phyloP scores from a whole-genome alignment of 2,329 filamentous ascomycete genomes.

The Paracoccidioides lutzii region DNA sequence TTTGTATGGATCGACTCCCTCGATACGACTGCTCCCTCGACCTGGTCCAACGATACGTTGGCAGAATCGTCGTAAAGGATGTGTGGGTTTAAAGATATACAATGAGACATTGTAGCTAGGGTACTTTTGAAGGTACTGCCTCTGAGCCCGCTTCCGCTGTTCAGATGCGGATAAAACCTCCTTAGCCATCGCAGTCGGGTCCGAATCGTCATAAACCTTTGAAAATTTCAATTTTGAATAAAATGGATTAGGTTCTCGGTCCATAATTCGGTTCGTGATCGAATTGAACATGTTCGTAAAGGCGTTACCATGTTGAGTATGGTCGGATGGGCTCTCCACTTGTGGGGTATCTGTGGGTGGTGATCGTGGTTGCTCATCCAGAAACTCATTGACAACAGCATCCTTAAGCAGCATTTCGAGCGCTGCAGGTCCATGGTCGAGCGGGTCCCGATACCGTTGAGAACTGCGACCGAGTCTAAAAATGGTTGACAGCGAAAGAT shows the following conservation, averaged over 20 bases:
- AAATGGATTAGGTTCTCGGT: slow-evolving; percentile 82
- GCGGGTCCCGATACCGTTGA: slow-evolving; percentile 57
- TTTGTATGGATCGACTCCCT: slow-evolving; percentile 80
- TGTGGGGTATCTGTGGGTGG: slow-evolving; percentile 20
- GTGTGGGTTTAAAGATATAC: slow-evolving; percentile 69
- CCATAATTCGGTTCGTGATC: slow-evolving; percentile 42
- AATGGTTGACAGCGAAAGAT: slow-evolving; percentile 62
- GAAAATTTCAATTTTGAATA: slow-evolving; percentile 68
- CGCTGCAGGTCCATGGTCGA: slow-evolving; percentile 82
- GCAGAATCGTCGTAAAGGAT: slow-evolving; percentile 67
- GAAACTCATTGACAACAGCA: slow-evolving; percentile 84
- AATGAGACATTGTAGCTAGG: slow-evolving; percentile 87
- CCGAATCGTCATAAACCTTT: slow-evolving; percentile 61
- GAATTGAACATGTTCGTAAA: slow-evolving; percentile 51
- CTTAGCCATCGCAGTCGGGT: slow-evolving; percentile 76
- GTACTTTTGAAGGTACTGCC: slow-evolving; percentile 76
- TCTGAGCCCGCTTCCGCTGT: slow-evolving; percentile 71
- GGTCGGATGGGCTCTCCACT: slow-evolving; percentile 22
- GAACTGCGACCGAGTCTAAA: slow-evolving; percentile 50
- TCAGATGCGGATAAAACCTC: slow-evolving; percentile 78
- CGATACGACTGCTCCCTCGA: slow-evolving; percentile 70
- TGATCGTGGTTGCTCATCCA: slow-evolving; percentile 52
- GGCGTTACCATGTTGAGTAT: slow-evolving; percentile 43
- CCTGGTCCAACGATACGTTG: slow-evolving; percentile 86
- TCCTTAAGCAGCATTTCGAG: slow-evolving; percentile 96